phyloP scores from a whole-genome alignment of 371 early-diverging fungal species.

The Coemansia sp. region DNA sequence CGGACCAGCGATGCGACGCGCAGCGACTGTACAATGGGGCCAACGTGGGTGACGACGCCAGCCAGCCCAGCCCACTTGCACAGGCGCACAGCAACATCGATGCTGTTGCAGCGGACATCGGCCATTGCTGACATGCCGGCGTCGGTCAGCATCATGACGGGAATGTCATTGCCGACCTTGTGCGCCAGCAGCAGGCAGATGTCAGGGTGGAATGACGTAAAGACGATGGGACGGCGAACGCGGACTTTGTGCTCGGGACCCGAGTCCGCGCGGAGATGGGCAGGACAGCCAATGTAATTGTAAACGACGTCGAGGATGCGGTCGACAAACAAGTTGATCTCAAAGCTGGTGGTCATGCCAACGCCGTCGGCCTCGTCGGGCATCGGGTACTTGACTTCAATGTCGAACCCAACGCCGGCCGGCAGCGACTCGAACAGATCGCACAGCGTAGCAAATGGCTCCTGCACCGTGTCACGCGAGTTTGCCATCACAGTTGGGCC shows the following conservation, averaged over 20 bases:
- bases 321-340: slow-evolving; percentile 87
- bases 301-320: slow-evolving; percentile 67
- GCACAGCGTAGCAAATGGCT: slow-evolving; percentile 78
- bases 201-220: slow-evolving; percentile 94
- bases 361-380: slow-evolving; percentile 81
- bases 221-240: slow-evolving; percentile 68
- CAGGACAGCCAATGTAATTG: slow-evolving; percentile 9
- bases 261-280: slow-evolving; percentile 16
- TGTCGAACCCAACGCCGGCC: slow-evolving; percentile 80
- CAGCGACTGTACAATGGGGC: slow-evolving; percentile 78
- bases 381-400: slow-evolving; percentile 97
- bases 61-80: slow-evolving; percentile 71
- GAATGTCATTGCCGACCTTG: slow-evolving; percentile 76
- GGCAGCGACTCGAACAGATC: slow-evolving; percentile 81
- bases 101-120: slow-evolving; percentile 81
- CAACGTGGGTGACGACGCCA: slow-evolving; percentile 82
- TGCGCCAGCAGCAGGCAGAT: slow-evolving; percentile 76
- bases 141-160: slow-evolving; percentile 91
- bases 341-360: slow-evolving; percentile 58
- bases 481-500: slow-evolving; percentile 60
- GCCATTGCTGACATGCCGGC: slow-evolving; percentile 74
- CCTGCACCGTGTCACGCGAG: slow-evolving; percentile 67
- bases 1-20: slow-evolving; percentile 71
- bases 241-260: background rate
- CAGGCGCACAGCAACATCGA: slow-evolving; percentile 81